A percentile compares a stretch with the other conserved stretches of the same genome.
phyloP scores from a whole-genome alignment of 352 stramenopile species.

The Pythium pyrilobum region DNA sequence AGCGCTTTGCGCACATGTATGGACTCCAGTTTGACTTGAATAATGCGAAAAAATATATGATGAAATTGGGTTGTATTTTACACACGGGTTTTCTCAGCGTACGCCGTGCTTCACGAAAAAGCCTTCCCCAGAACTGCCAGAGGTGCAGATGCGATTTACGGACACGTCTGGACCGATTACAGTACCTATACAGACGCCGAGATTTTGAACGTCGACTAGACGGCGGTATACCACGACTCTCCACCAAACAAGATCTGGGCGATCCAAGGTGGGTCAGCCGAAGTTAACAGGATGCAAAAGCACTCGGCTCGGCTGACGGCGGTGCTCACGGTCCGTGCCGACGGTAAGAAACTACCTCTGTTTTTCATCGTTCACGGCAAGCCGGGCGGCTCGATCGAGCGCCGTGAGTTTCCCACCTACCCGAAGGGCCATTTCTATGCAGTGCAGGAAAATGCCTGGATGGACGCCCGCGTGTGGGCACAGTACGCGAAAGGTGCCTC shows the following conservation, averaged over 20 bases:
- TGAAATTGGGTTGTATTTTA: too few relatives aligned
- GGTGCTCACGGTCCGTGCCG: conserved; percentile 8
- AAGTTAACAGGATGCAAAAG: conserved; percentile 1
- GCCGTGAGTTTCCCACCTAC: conserved; percentile 13
- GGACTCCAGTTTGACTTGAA: too few relatives aligned
- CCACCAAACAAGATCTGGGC: conserved; percentile 7
- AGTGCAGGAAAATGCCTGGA: conserved; percentile 22
- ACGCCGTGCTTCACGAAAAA: neutral
- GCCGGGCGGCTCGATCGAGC: conserved; percentile 12
- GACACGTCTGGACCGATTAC: conserved; percentile 2
- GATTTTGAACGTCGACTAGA: conserved; percentile 22
- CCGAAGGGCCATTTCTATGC: conserved; percentile 9
- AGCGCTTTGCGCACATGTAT: conserved; percentile 5
- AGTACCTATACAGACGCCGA: neutral
- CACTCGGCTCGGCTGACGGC: conserved; percentile 12
- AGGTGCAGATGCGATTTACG: neutral
- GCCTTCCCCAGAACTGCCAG: neutral
- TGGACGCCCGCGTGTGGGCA: conserved; percentile 11
- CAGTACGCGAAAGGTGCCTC: conserved; percentile 4
- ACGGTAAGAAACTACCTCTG: conserved; percentile 19
- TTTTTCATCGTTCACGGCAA: conserved; percentile 16
- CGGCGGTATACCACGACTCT: conserved; percentile 10
- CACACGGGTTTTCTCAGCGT: neutral
- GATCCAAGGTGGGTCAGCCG: conserved; percentile 3
- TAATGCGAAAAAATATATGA: too few relatives aligned